These are phyloP conservation scores for Sordariomycetes sp. DNA, from an alignment of 2,329 filamentous ascomycete genomes.

Conservation along the genomic window DNA sequence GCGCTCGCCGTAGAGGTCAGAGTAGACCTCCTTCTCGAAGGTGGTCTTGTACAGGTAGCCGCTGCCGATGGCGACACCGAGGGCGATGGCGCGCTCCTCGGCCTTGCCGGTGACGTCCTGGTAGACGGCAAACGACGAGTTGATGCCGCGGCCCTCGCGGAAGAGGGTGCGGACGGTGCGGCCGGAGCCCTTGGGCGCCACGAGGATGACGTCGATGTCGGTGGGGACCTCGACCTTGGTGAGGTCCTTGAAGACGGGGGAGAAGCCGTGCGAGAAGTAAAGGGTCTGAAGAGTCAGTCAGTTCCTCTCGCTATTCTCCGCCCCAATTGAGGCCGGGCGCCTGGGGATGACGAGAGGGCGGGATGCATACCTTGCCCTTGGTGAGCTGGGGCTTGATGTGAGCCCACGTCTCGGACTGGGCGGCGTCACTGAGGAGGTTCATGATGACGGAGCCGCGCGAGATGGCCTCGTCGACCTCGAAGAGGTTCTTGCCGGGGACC, in stretches of 20 bases:
- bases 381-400: conserved; percentile 94
- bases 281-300: conserved; percentile 55
- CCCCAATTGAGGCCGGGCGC: neutral
- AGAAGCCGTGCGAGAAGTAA: conserved; percentile 99
- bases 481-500: conserved; percentile 97
- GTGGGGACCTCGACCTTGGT: conserved; percentile 96
- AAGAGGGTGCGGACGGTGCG: conserved; percentile 97
- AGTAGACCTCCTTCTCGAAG: conserved; percentile 99
- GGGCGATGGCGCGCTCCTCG: conserved; percentile 92
- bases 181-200: conserved; percentile 97
- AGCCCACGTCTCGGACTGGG: conserved; percentile 98
- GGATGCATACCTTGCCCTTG: conserved; percentile 80
- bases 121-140: conserved; percentile 96
- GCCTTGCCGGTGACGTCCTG: conserved; percentile 97
- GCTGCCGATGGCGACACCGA: conserved; percentile 92
- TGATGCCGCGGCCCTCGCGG: conserved; percentile 98
- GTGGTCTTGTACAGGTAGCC: conserved; percentile 99
- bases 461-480: conserved; percentile 96
- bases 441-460: conserved; percentile 88
- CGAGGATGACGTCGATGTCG: conserved; percentile 98
- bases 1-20: conserved; percentile 98
- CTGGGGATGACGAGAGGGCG: neutral
- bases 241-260: conserved; percentile 97
- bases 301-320: neutral
- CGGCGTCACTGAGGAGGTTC: conserved; percentile 97